Percentiles rank a stretch among this genome's conserved stretches.
Evolutionary conservation across 495 filamentous ascomycete species (phyloP).

Genomic region (Hypomontagnella submonticulosa): DNA sequence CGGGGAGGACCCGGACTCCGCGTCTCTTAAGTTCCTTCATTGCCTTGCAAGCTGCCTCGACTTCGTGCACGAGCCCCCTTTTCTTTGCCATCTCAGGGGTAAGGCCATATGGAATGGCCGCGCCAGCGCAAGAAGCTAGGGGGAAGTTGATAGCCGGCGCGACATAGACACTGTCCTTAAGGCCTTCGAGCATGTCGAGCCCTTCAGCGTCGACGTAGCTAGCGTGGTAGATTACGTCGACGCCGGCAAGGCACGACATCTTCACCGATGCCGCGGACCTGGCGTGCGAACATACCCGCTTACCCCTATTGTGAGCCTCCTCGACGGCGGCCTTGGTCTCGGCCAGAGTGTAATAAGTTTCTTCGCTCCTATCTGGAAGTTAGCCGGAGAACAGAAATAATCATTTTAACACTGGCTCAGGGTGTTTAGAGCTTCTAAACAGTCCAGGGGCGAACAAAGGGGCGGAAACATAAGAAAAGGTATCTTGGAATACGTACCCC

Average conservation of each 20-base stretch:
- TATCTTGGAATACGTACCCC: slow-evolving; percentile 9
- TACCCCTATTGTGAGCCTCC: slow-evolving; percentile 20
- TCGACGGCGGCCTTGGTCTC: slow-evolving; percentile 22
- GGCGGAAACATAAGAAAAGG: not conserved
- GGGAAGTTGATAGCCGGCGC: slow-evolving; percentile 13
- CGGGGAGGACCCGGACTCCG: slow-evolving; percentile 15
- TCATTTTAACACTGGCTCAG: too few species aligned
- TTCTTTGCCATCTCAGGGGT: slow-evolving; percentile 17
- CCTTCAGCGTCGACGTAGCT: slow-evolving; percentile 22
- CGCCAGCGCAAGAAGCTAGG: not conserved
- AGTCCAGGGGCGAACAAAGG: not conserved
- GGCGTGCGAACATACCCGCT: slow-evolving; percentile 17
- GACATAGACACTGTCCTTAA: slow-evolving; percentile 8
- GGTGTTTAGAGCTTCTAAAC: too few species aligned
- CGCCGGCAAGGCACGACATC: slow-evolving; percentile 17
- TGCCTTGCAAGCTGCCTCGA: slow-evolving; percentile 3
- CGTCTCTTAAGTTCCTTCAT: slow-evolving; percentile 22
- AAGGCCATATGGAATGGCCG: not conserved
- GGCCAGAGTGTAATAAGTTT: slow-evolving; percentile 17
- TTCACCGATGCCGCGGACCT: slow-evolving; percentile 20
- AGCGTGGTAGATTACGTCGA: slow-evolving; percentile 25
- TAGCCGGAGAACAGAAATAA: too few species aligned
- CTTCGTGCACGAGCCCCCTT: slow-evolving; percentile 17
- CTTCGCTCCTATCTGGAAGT: slow-evolving; percentile 5
- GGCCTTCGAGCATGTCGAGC: slow-evolving; percentile 18